Conservation (phyloP, 2,329 filamentous ascomycete species). For the Botrytis porri region DNA sequence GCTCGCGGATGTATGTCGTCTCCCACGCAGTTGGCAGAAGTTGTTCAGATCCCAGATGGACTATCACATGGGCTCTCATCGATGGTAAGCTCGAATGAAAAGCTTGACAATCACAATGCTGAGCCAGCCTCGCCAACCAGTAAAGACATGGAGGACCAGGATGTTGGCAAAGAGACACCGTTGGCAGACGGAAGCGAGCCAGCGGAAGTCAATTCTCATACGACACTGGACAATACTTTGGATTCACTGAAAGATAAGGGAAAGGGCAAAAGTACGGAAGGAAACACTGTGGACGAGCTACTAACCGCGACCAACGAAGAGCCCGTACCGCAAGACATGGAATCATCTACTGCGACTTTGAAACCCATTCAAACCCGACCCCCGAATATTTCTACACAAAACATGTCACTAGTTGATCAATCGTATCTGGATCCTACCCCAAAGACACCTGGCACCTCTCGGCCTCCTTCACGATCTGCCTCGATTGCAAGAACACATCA, state of each 20-base stretch:
- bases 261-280: background rate
- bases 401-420: constrained; percentile 27
- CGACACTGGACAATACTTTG: constrained; percentile 8
- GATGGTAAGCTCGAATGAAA: constrained; percentile 14
- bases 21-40: constrained; percentile 33
- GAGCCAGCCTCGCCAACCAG: constrained; percentile 13
- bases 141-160: constrained; percentile 15
- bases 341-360: constrained; percentile 39
- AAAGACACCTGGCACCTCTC: constrained; percentile 43
- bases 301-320: background rate
- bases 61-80: constrained; percentile 20
- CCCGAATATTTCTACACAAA: constrained; percentile 17
- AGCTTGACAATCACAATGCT: constrained; percentile 4
- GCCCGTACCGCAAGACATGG: constrained; percentile 32
- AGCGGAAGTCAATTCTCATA: background rate
- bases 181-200: constrained; percentile 12
- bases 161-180: constrained; percentile 10
- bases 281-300: constrained; percentile 7
- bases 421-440: constrained; percentile 50
- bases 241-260: constrained; percentile 4
- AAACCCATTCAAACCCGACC: constrained; percentile 30
- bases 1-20: constrained; percentile 38
- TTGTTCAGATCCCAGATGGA: constrained; percentile 30
- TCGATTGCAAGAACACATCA: constrained; percentile 36
- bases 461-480: constrained; percentile 41